Conservation (phyloP, 345 rosid species). For the Erodium maritimum region DNA sequence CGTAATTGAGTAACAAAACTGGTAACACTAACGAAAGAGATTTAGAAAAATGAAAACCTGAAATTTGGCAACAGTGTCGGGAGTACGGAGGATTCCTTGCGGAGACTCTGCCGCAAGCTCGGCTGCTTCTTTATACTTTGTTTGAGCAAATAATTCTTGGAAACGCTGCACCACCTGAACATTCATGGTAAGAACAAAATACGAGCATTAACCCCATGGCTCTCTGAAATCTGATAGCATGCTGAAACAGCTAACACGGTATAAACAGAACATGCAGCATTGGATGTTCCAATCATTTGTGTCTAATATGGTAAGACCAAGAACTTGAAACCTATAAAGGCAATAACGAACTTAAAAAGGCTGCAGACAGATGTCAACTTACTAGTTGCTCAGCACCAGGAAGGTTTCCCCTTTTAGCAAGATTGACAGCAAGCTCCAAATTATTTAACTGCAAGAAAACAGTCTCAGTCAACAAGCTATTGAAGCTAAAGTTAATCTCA, state of each 20-base stretch:
- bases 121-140: conserved; percentile 98
- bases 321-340: too few species aligned
- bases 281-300: too few species aligned
- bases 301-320: too few species aligned
- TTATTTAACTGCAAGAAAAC: conserved; percentile 62
- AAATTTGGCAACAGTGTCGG: conserved; percentile 94
- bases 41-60: conserved; percentile 42
- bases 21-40: neutral
- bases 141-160: conserved; percentile 93
- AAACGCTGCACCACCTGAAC: conserved; percentile 94
- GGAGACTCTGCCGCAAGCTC: conserved; percentile 99
- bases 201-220: neutral
- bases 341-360: too few species aligned
- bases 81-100: conserved; percentile 90
- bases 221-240: too few species aligned
- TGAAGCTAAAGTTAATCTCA: neutral
- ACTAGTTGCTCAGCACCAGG: conserved; percentile 99
- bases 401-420: conserved; percentile 98
- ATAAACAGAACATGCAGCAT: too few species aligned
- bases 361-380: conserved; percentile 5
- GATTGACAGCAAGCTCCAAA: conserved; percentile 96
- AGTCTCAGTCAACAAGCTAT: conserved; percentile 9
- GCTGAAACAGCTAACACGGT: too few species aligned
- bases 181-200: neutral
- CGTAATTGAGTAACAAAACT: neutral